Base-by-base conservation (phyloP, 257 asterid genomes). In the Solanum paucissectum region DNA sequence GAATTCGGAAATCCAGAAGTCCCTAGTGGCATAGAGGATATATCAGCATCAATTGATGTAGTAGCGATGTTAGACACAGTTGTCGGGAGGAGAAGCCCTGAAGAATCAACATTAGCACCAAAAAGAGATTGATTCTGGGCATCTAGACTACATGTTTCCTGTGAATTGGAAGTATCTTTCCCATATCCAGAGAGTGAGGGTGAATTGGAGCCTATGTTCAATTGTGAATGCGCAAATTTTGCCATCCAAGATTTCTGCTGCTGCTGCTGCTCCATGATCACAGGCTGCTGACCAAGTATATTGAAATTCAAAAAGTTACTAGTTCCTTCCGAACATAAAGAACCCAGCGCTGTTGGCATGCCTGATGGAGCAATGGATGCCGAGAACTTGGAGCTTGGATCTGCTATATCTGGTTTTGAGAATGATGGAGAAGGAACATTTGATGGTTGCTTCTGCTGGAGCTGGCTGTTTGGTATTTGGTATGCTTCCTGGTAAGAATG, bases 81-180 rank as follows among this genome's bases (percentile, higher is more conserved):
- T 36, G 95, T 94, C 37, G 98, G 98, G 37, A 95, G 94, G 90
- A 92, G 91, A 86, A 96, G 96, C 55, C 93, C 95, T 13, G 98
- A 91, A 68, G 98, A 90, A 89, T 95, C 98, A 5, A 93, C 83
- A 89, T 89, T 94, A 60, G 93, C 87, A 81, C 98, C 95, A 76
- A 91, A 95, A 86, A 95, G 92, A 76, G 91, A 88, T 40, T 90
- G 99, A 92, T 87, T 94, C 87, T 93, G 96, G 85, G 92, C 88
- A 87, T 93, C 95, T 88, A 95, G 87, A 74, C 88, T 88, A 90
- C 96, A 90, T 3, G 92, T 88, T 86, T 92, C 98, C 88, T 91
- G 98, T 88, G 93, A 96, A 20, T 69, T 88, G 33, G 98, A 90
- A 89, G 90, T 93, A 87, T 92, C 98, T 86, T 94, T 96, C 76